phyloP scores from a whole-genome alignment of 2,329 filamentous ascomycete species.

The Graphilbum sp. region DNA sequence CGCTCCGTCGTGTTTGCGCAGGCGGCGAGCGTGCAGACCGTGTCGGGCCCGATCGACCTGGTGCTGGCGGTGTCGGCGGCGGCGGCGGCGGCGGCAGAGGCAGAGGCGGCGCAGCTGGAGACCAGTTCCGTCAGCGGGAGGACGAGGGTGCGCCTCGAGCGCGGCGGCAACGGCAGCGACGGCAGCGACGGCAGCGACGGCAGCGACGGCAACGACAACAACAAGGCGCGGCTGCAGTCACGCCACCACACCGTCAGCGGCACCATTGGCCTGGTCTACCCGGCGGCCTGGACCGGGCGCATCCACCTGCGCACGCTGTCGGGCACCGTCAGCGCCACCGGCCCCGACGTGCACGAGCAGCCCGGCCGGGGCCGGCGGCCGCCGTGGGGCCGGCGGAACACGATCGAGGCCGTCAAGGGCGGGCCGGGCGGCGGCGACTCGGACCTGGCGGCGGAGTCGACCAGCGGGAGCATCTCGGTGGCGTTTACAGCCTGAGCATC shows the following conservation, averaged over 20 bases:
- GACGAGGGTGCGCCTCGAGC: slow-evolving; percentile 14
- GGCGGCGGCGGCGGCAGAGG: slow-evolving; percentile 8
- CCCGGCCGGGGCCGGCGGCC: slow-evolving; percentile 4
- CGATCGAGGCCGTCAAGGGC: slow-evolving; percentile 5
- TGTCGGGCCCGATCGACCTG: slow-evolving; percentile 24
- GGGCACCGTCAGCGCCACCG: slow-evolving; percentile 22
- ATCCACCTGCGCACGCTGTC: slow-evolving; percentile 21
- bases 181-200: slow-evolving; percentile 16
- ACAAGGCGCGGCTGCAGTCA: slow-evolving; percentile 16
- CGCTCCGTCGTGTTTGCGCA: slow-evolving; percentile 24
- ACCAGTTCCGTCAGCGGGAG: slow-evolving; percentile 29
- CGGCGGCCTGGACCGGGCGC: slow-evolving; percentile 31
- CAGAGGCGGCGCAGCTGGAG: slow-evolving; percentile 12
- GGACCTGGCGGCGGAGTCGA: neutral
- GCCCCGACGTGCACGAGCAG: slow-evolving; percentile 25
- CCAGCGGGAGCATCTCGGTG: slow-evolving; percentile 4
- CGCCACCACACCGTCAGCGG: slow-evolving; percentile 29
- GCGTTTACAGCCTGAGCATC: slow-evolving; percentile 1
- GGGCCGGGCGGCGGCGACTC: neutral
- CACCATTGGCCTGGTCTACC: slow-evolving; percentile 25
- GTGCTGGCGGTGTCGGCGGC: slow-evolving; percentile 13
- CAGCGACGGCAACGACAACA: slow-evolving; percentile 32
- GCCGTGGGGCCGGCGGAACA: slow-evolving; percentile 2
- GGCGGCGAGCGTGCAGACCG: slow-evolving; percentile 18
- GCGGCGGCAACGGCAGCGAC: slow-evolving; percentile 27